Evolutionary conservation across 495 filamentous ascomycete species (phyloP).

Genomic region (Penicillium riverlandense): DNA sequence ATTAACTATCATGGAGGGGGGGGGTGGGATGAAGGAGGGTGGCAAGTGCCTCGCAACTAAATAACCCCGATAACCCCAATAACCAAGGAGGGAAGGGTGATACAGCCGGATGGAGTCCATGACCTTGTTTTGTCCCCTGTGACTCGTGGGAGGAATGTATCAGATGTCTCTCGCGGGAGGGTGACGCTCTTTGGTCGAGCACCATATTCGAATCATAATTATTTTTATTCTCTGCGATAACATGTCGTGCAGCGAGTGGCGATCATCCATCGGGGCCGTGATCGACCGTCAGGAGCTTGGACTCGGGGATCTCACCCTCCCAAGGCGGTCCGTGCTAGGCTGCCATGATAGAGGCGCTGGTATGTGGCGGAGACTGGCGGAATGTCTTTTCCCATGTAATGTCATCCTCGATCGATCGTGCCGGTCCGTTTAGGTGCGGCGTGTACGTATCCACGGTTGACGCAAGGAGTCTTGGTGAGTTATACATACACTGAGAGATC

Average conservation of each 20-base stretch:
- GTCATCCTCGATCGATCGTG: conserved; percentile 19
- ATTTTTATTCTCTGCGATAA: no score
- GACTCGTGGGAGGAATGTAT: conserved; percentile 33
- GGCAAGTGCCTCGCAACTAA: no score
- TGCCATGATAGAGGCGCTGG: conserved; percentile 4
- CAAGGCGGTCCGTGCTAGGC: no score
- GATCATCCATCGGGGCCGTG: conserved; percentile 15
- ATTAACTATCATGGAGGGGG: no score
- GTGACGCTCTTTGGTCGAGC: no score
- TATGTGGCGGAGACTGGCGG: conserved; percentile 20
- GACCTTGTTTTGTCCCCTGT: conserved; percentile 36
- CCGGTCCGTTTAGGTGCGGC: conserved; percentile 45
- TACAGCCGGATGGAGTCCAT: conserved; percentile 22
- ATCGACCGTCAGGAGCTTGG: conserved; percentile 19
- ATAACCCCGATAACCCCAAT: no score
- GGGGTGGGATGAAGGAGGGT: no score
- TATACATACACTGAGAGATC: no score
- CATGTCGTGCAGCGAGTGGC: conserved; percentile 1
- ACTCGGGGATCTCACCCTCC: neutral
- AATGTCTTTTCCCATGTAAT: no score
- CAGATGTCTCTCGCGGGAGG: conserved; percentile 25
- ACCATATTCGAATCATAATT: no score
- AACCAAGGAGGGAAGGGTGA: conserved; percentile 27
- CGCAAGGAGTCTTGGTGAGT: conserved; percentile 23
- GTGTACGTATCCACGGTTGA: conserved; percentile 28